These are phyloP conservation scores for Geranium incanum DNA, from an alignment of 441 rosid species.

Conservation along the genomic window DNA sequence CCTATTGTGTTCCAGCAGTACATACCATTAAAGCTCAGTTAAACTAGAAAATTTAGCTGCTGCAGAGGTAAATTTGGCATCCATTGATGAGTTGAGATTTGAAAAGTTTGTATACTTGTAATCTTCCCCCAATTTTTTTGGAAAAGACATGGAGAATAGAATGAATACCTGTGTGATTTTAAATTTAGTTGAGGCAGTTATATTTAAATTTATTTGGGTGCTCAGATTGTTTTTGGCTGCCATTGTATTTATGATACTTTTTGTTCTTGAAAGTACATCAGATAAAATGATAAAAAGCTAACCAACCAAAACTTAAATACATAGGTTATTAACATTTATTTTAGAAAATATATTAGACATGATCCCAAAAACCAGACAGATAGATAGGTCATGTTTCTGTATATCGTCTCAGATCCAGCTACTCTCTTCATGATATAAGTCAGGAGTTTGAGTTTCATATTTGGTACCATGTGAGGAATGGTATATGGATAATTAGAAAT, in stretches of 20 bases:
- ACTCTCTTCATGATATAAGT: too few relatives aligned
- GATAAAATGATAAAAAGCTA: too few relatives aligned
- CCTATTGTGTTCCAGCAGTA: constrained; percentile 66
- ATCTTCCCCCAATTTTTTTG: not conserved
- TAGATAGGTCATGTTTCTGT: too few relatives aligned
- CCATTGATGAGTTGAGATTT: not conserved
- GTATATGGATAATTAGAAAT: too few relatives aligned
- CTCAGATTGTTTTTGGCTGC: not conserved
- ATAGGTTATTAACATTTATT: too few relatives aligned
- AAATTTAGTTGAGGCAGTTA: not conserved
- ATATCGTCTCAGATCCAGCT: too few relatives aligned
- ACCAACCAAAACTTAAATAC: too few relatives aligned
- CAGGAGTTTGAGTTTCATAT: too few relatives aligned
- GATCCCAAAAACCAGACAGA: too few relatives aligned
- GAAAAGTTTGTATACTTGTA: not conserved
- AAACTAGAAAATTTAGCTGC: not conserved
- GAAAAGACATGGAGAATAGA: too few relatives aligned
- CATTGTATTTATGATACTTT: not conserved
- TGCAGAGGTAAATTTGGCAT: not conserved
- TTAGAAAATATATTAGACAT: too few relatives aligned
- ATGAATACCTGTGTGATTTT: not conserved
- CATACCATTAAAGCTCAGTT: not conserved
- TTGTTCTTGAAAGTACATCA: not conserved
- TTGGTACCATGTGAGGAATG: too few relatives aligned
- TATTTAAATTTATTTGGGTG: not conserved